A percentile compares a stretch with the other conserved stretches of the same genome.
Evolutionary conservation across 139 green algal genomes (phyloP).

Genomic region (Dunaliella sp.): DNA sequence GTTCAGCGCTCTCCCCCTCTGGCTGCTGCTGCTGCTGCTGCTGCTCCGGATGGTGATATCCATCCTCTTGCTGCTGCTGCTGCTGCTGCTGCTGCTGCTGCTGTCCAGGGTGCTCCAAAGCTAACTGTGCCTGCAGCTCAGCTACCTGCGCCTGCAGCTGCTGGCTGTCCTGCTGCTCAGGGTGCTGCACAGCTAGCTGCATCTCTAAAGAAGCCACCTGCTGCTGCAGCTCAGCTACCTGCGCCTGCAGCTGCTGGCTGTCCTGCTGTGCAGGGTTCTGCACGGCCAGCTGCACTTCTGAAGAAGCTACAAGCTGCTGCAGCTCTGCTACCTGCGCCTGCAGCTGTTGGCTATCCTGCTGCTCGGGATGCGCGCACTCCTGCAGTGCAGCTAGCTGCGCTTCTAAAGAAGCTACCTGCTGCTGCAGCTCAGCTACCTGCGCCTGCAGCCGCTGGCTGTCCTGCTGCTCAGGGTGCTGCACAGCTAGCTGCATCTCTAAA

Average conservation of each 20-base stretch:
- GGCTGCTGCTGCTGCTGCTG: not conserved
- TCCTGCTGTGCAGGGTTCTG: not conserved
- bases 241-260: not conserved
- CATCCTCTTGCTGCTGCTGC: not conserved
- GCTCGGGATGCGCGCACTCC: not conserved
- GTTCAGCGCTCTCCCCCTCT: not conserved
- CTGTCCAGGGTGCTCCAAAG: not conserved
- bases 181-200: not conserved
- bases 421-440: constrained; percentile 18
- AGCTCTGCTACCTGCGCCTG: not conserved
- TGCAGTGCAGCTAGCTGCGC: not conserved
- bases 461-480: not conserved
- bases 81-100: constrained; percentile 1
- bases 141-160: not conserved
- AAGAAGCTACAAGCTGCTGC: not conserved
- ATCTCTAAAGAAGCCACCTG: not conserved
- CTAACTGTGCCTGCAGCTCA: not conserved
- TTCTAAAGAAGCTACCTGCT: not conserved
- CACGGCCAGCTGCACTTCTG: not conserved
- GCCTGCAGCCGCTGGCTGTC: not conserved
- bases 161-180: not conserved
- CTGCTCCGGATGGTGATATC: not conserved
- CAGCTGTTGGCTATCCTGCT: not conserved
- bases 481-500: not conserved
- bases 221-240: not conserved